Percentiles rank a stretch among this genome's conserved stretches.
Evolutionary conservation across 1,284 basidiomycete genomes (phyloP).

Genomic region (Microbotryomycetes sp.): DNA sequence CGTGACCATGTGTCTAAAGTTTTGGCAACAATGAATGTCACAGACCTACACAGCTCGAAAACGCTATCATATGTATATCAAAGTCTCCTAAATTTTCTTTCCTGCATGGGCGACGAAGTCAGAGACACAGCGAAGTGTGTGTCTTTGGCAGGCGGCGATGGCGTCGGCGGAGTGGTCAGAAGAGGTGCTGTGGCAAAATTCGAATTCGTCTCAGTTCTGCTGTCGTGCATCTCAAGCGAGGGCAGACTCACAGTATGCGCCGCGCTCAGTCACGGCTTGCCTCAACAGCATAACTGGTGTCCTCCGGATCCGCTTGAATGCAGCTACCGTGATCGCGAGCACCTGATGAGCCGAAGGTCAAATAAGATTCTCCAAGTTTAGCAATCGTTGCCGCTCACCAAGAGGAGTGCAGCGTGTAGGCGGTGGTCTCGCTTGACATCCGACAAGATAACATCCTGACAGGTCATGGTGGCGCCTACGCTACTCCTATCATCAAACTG

Average conservation of each 20-base stretch:
- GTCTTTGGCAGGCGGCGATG: neutral
- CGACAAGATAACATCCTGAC: neutral
- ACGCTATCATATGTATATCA: too few relatives aligned
- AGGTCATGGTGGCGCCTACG: neutral
- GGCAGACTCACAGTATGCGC: neutral
- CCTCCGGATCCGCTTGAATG: neutral
- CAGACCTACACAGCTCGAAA: too few relatives aligned
- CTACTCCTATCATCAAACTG: neutral
- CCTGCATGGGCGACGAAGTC: too few relatives aligned
- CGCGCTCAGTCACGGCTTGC: neutral
- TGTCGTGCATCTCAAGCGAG: too few relatives aligned
- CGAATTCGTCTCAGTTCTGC: too few relatives aligned
- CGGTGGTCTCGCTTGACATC: neutral
- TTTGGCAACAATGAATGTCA: too few relatives aligned
- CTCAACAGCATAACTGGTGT: neutral
- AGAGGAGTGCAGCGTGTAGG: neutral
- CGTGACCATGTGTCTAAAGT: too few relatives aligned
- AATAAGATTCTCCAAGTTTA: too few relatives aligned
- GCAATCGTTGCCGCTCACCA: neutral
- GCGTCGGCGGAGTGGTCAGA: neutral
- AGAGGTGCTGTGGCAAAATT: neutral
- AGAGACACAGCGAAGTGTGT: neutral
- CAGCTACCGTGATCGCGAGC: too few relatives aligned
- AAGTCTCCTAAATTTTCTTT: too few relatives aligned
- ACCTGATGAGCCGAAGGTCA: too few relatives aligned